Conservation (phyloP, 2,329 filamentous ascomycete species). For the Claviceps cyperi region DNA sequence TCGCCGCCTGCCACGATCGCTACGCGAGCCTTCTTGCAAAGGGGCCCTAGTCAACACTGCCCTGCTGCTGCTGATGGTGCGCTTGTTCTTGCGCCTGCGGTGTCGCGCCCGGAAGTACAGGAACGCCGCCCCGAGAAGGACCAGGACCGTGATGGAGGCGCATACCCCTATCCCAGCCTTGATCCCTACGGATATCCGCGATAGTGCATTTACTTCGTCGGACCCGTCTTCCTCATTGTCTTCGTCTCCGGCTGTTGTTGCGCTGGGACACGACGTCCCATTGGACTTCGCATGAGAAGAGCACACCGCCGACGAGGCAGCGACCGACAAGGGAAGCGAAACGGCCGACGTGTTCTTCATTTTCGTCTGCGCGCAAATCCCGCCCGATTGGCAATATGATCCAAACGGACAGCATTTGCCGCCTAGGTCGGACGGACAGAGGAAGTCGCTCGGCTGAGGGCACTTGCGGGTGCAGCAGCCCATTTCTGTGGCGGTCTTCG, state of each 20-base stretch:
- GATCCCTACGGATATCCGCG: constrained; percentile 31
- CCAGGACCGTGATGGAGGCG: constrained; percentile 26
- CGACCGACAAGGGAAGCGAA: not conserved
- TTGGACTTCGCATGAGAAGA: constrained; percentile 9
- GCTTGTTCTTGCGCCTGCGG: not conserved
- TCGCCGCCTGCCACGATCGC: not conserved
- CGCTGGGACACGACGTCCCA: too few species aligned
- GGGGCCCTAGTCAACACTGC: constrained; percentile 1
- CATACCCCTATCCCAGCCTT: constrained; percentile 44
- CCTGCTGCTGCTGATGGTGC: not conserved
- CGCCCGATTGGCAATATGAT: constrained; percentile 23
- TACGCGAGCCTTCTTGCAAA: not conserved
- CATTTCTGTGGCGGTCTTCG: constrained; percentile 6
- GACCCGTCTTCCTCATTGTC: constrained; percentile 22
- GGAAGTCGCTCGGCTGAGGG: constrained; percentile 26
- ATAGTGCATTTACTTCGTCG: constrained; percentile 5
- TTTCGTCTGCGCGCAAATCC: constrained; percentile 20
- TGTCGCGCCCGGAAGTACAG: constrained; percentile 26
- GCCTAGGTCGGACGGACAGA: constrained; percentile 29
- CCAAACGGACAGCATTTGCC: constrained; percentile 36
- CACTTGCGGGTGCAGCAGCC: constrained; percentile 29
- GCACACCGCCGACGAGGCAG: constrained; percentile 8
- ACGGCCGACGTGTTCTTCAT: constrained; percentile 9
- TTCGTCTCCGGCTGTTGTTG: constrained; percentile 9
- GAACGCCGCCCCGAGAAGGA: constrained; percentile 31